Conservation (phyloP, 2,329 filamentous ascomycete species). For the Colletotrichum shisoi region DNA sequence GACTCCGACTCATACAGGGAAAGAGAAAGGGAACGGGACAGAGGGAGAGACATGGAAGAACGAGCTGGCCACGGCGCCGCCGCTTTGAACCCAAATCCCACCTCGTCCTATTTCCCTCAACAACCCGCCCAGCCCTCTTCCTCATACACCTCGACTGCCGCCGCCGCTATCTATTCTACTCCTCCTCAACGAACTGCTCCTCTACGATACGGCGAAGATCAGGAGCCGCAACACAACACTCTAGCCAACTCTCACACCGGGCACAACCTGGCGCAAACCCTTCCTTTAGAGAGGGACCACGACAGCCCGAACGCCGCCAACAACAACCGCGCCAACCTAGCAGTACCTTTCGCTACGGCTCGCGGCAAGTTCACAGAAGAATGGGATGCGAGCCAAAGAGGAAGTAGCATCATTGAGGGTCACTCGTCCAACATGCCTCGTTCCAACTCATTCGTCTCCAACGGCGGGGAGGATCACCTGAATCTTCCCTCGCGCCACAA, state of each 20-base stretch:
- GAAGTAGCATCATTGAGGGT: constrained; percentile 68
- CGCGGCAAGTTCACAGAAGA: constrained; percentile 71
- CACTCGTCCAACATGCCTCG: constrained; percentile 61
- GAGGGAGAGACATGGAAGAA: constrained; percentile 13
- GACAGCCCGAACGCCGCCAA: constrained; percentile 6
- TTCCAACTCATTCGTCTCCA: constrained; percentile 65
- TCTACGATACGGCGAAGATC: constrained; percentile 25
- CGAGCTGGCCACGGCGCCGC: constrained; percentile 6
- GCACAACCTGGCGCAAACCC: constrained; percentile 1
- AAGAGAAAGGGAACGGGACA: constrained; percentile 21
- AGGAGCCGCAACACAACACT: constrained; percentile 40
- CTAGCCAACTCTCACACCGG: constrained; percentile 38
- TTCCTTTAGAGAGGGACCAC: constrained; percentile 13
- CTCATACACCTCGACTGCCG: constrained; percentile 3
- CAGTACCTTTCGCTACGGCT: constrained; percentile 24
- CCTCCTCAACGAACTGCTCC: background rate
- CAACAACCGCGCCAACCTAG: constrained; percentile 7
- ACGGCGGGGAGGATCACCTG: constrained; percentile 55
- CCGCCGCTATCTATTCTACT: constrained; percentile 4
- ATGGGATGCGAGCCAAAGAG: constrained; percentile 74
- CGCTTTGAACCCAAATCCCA: constrained; percentile 31
- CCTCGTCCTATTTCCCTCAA: constrained; percentile 34
- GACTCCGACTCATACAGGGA: constrained; percentile 23
- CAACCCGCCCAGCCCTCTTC: constrained; percentile 15
- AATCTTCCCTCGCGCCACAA: constrained; percentile 62